These are phyloP conservation scores for Scheffersomyces illinoinensis DNA, from an alignment of 1,139 yeast species.

Conservation along the genomic window DNA sequence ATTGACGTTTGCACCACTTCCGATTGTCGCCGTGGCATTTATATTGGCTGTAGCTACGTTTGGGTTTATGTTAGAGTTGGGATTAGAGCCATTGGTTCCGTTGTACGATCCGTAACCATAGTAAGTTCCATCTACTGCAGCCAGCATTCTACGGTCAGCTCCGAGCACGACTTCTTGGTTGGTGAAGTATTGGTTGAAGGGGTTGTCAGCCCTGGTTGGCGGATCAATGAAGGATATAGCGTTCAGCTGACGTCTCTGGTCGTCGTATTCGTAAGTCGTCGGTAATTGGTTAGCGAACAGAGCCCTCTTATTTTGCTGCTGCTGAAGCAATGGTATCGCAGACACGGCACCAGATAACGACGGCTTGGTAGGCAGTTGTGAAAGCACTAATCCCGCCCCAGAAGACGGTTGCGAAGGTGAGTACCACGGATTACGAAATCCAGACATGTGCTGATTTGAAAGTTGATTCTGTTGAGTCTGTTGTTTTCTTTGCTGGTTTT, in stretches of 20 bases:
- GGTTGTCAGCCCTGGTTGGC: slow-evolving; percentile 50
- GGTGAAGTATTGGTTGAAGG: slow-evolving; percentile 47
- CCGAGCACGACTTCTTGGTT: slow-evolving; percentile 38
- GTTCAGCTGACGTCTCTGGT: slow-evolving; percentile 14
- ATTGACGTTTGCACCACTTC: neutral
- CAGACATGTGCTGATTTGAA: slow-evolving; percentile 16
- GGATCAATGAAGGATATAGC: slow-evolving; percentile 41
- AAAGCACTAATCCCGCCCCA: slow-evolving; percentile 1
- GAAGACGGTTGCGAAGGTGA: slow-evolving; percentile 18
- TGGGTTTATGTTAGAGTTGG: neutral
- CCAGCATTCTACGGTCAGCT: slow-evolving; percentile 44
- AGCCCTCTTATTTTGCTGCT: slow-evolving; percentile 41
- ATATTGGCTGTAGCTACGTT: neutral
- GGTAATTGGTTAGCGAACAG: slow-evolving; percentile 50
- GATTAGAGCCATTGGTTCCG: neutral
- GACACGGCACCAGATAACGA: neutral
- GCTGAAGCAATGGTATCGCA: slow-evolving; percentile 30
- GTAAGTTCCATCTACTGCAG: slow-evolving; percentile 37
- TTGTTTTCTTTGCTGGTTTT: slow-evolving; percentile 10
- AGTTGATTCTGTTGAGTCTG: neutral
- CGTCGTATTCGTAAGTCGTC: slow-evolving; percentile 50
- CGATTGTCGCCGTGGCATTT: slow-evolving; percentile 1
- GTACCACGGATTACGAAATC: slow-evolving; percentile 51
- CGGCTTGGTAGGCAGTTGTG: slow-evolving; percentile 14
- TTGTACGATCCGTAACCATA: slow-evolving; percentile 9